phyloP scores from a whole-genome alignment of 768 basidiomycete species.

The Fomitopsis pulvina region DNA sequence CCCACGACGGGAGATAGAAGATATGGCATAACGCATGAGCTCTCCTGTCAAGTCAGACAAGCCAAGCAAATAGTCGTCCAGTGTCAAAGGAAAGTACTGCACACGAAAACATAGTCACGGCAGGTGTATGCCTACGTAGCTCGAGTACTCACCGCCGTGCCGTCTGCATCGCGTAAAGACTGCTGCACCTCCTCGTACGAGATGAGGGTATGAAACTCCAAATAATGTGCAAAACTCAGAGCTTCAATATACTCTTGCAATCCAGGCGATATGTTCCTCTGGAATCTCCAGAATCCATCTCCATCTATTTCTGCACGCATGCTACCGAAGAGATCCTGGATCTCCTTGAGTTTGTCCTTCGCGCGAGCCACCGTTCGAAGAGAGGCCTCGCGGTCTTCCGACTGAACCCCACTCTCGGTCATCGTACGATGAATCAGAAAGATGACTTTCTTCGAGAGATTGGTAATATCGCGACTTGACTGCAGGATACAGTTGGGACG shows the following conservation, averaged over 20 bases:
- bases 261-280: conserved; percentile 68
- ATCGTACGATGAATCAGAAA: conserved; percentile 82
- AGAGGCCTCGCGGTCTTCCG: conserved; percentile 28
- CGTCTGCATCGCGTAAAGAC: conserved; percentile 53
- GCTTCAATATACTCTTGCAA: conserved; percentile 97
- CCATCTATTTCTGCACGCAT: conserved; percentile 58
- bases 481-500: conserved; percentile 22
- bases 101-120: conserved; percentile 1
- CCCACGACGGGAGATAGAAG: conserved; percentile 62
- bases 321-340: conserved; percentile 54
- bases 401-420: conserved; percentile 31
- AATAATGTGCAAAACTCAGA: conserved; percentile 80
- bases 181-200: conserved; percentile 61
- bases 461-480: conserved; percentile 85
- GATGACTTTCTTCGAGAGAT: conserved; percentile 87
- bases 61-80: conserved; percentile 87
- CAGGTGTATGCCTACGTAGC: not conserved
- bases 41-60: conserved; percentile 94
- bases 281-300: conserved; percentile 73
- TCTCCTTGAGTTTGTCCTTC: conserved; percentile 57
- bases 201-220: conserved; percentile 63
- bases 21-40: conserved; percentile 93
- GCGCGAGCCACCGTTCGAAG: conserved; percentile 44
- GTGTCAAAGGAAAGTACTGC: conserved; percentile 71
- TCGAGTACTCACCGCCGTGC: conserved; percentile 47